These are phyloP conservation scores for Yarrowia keelungensis DNA, from an alignment of 805 yeast species.

Conservation along the genomic window DNA sequence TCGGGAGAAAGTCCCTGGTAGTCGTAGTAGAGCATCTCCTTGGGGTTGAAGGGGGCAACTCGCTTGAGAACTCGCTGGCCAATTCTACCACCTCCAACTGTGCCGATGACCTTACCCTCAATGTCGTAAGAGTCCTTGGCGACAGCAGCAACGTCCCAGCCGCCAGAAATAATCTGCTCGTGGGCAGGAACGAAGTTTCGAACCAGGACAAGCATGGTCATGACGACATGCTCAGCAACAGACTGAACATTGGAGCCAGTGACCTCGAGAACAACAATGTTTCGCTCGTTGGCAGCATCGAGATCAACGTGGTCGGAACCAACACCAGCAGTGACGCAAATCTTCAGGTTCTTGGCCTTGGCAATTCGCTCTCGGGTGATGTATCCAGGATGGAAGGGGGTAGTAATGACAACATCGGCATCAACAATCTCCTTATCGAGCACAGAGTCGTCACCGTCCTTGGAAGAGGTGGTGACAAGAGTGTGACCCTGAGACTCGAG, in stretches of 20 bases:
- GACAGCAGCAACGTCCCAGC: conserved; percentile 79
- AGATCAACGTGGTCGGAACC: conserved; percentile 79
- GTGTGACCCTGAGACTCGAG: conserved; percentile 72
- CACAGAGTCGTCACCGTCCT: conserved; percentile 59
- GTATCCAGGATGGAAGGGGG: conserved; percentile 21
- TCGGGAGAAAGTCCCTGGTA: conserved; percentile 70
- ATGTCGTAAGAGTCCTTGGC: conserved; percentile 77
- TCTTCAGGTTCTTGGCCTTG: conserved; percentile 68
- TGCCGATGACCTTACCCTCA: conserved; percentile 75
- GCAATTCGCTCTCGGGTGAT: conserved; percentile 56
- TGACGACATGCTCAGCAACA: conserved; percentile 80
- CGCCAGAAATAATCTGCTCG: conserved; percentile 64
- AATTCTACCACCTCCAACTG: conserved; percentile 80
- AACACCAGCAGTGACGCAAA: conserved; percentile 78
- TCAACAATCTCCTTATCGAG: conserved; percentile 67
- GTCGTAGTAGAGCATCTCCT: conserved; percentile 75
- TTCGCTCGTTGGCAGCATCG: conserved; percentile 64
- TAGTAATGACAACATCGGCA: conserved; percentile 66
- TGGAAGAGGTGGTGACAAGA: conserved; percentile 68
- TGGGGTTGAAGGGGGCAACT: conserved; percentile 73
- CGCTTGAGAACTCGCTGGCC: conserved; percentile 79
- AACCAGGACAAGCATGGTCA: conserved; percentile 73
- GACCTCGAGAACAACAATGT: conserved; percentile 75
- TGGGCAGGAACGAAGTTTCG: conserved; percentile 83
- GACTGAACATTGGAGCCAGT: conserved; percentile 83